These are phyloP conservation scores for Glaciozyma martinii DNA, from an alignment of 768 basidiomycete species.

Conservation along the genomic window DNA sequence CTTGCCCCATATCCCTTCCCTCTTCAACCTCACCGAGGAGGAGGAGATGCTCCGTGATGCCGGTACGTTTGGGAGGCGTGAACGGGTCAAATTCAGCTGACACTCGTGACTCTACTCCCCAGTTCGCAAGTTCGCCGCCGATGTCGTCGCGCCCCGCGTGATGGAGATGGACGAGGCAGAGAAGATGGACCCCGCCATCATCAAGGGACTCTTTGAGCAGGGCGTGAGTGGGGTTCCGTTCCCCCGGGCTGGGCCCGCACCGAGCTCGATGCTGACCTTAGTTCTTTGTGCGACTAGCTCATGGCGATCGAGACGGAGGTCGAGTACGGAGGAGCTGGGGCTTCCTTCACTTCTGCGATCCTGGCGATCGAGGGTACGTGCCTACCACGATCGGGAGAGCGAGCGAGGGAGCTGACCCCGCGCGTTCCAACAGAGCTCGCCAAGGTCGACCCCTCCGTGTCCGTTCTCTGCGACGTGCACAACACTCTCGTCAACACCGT, in stretches of 20 bases:
- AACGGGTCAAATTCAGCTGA: background rate
- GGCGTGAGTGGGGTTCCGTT: slow-evolving; percentile 53
- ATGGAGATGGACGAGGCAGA: slow-evolving; percentile 98
- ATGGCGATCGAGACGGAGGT: slow-evolving; percentile 94
- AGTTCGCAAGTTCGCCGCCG: slow-evolving; percentile 82
- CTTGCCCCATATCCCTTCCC: slow-evolving; percentile 42
- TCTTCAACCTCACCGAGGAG: slow-evolving; percentile 83
- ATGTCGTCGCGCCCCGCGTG: slow-evolving; percentile 83
- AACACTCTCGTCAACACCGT: slow-evolving; percentile 97
- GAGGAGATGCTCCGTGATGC: slow-evolving; percentile 87
- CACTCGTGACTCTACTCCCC: background rate
- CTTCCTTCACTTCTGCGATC: slow-evolving; percentile 87
- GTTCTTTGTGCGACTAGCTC: slow-evolving; percentile 48
- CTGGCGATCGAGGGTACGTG: slow-evolving; percentile 67
- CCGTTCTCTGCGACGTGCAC: slow-evolving; percentile 94
- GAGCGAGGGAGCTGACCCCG: background rate
- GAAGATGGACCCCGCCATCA: slow-evolving; percentile 76
- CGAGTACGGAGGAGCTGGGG: slow-evolving; percentile 76
- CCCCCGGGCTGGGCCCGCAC: slow-evolving; percentile 1
- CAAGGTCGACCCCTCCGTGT: slow-evolving; percentile 89
- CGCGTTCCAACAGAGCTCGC: slow-evolving; percentile 59
- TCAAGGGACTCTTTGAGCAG: slow-evolving; percentile 85
- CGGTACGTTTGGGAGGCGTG: slow-evolving; percentile 46
- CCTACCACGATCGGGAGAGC: background rate
- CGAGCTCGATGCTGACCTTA: background rate